Base-by-base conservation (phyloP, 1,284 basidiomycete genomes). In the Singerocomus rubriflavus region DNA sequence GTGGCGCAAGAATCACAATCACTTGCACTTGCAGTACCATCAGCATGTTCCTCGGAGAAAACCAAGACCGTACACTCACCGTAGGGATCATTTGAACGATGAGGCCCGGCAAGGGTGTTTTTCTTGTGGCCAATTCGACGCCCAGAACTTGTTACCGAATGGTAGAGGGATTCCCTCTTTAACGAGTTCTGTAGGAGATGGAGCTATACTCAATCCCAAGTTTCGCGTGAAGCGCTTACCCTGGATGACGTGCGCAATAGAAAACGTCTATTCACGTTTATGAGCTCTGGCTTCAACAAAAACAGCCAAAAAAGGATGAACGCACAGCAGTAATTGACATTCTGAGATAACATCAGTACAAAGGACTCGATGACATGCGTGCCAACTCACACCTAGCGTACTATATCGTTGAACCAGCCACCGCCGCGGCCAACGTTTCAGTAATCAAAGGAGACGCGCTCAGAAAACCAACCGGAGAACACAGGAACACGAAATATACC, bases 1-100 rank as follows among this genome's bases (percentile, higher is more conserved):
- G 77, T 0, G 76, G 77, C 1, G 59, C 77, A 27, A 81, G 57
- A 40, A 80, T 79, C 25, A 80, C 66, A 17, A 81, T 71, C 21
- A 73, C 51, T 79, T 81, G n/a, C 7, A 37, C 6, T 10, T 21
- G 3, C 35, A 6, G 16, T 14, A 43, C 6, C 5, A 2, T 39
- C 3, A 31, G 21, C 3, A 32, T 14, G 5, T 7, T 36, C 7
- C 9, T 2, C 11, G 17, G 1, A 42, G 13, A 35, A 40, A 26
- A 12, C 21, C 2, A 38, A n/a, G 9, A 17, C 13, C 12, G 6
- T 12, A 2, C 5, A 46, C 55, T 38, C 26, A 69, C 65, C 5
- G 68, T 62, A 9, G 71, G 64, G 14, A 71, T 63, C 40, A 71
- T 50, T 27, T 72, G 67, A 30, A 71, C 59, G 26, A 68, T 58